Percentiles rank a stretch among this genome's conserved stretches.
Evolutionary conservation across 2,329 filamentous ascomycete species (phyloP).

Genomic region (Cladosporium cucumerinum): DNA sequence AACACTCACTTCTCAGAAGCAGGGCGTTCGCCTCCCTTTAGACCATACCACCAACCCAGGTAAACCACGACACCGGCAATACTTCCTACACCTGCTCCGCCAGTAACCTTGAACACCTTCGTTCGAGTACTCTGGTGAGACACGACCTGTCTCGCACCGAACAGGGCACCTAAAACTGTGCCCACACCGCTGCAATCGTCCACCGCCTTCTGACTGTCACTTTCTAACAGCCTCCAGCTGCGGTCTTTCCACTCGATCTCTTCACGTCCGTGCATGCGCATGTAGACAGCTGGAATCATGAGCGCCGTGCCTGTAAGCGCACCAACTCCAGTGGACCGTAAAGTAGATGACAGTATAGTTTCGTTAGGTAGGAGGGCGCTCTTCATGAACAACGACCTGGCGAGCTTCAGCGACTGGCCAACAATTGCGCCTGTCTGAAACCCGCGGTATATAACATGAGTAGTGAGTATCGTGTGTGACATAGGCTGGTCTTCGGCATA

Average conservation of each 20-base stretch:
- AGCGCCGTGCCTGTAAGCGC: slow-evolving; percentile 46
- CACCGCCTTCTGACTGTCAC: slow-evolving; percentile 53
- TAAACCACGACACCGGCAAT: slow-evolving; percentile 50
- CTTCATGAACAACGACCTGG: slow-evolving; percentile 20
- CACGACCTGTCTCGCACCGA: slow-evolving; percentile 30
- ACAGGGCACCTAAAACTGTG: slow-evolving; percentile 30
- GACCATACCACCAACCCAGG: slow-evolving; percentile 50
- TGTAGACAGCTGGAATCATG: slow-evolving; percentile 44
- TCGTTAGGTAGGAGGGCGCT: slow-evolving; percentile 22
- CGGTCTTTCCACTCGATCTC: slow-evolving; percentile 64
- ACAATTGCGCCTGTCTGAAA: slow-evolving; percentile 53
- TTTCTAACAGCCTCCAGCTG: slow-evolving; percentile 60
- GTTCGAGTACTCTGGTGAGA: slow-evolving; percentile 43
- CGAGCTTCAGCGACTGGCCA: slow-evolving; percentile 38
- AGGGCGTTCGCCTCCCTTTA: slow-evolving; percentile 40
- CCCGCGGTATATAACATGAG: slow-evolving; percentile 58
- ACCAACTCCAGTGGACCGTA: slow-evolving; percentile 40
- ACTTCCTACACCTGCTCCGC: slow-evolving; percentile 41
- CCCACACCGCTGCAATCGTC: slow-evolving; percentile 55
- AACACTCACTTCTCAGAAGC: not conserved
- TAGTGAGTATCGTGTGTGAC: slow-evolving; percentile 53
- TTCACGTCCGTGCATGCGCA: slow-evolving; percentile 54
- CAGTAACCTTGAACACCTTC: slow-evolving; percentile 16
- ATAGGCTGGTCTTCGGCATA: slow-evolving; percentile 64
- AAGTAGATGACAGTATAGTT: slow-evolving; percentile 22